These are phyloP conservation scores for Parmales sp. DNA, from an alignment of 108 stramenopile genomes.

Conservation along the genomic window DNA sequence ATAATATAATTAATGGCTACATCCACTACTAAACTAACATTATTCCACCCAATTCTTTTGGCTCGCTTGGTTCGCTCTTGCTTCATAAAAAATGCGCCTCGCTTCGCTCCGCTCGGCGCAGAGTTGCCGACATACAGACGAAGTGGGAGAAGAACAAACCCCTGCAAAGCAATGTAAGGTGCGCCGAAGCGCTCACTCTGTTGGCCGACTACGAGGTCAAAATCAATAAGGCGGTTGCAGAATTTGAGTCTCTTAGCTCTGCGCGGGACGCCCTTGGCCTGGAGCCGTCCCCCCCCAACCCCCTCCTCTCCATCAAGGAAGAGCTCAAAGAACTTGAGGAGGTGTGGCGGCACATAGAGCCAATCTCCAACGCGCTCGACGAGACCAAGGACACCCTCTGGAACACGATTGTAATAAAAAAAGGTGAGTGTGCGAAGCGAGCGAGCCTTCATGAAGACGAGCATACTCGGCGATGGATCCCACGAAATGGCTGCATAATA, in stretches of 20 bases:
- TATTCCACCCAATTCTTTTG: too few relatives aligned
- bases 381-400: slow-evolving; percentile 73
- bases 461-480: too few relatives aligned
- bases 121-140: slow-evolving; percentile 49
- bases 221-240: slow-evolving; percentile 58
- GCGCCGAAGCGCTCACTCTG: slow-evolving; percentile 64
- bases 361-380: slow-evolving; percentile 49
- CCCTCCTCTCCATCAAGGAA: slow-evolving; percentile 44
- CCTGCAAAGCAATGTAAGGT: slow-evolving; percentile 63
- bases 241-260: slow-evolving; percentile 59
- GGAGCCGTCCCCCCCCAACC: slow-evolving; percentile 45
- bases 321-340: slow-evolving; percentile 77
- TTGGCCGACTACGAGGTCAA: slow-evolving; percentile 70
- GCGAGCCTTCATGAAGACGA: too few relatives aligned
- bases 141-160: slow-evolving; percentile 80
- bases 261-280: slow-evolving; percentile 80
- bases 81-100: too few relatives aligned
- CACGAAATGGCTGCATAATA: too few relatives aligned
- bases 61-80: too few relatives aligned
- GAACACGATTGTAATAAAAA: slow-evolving; percentile 70
- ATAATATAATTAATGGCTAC: too few relatives aligned
- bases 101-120: too few relatives aligned
- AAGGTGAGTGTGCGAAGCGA: too few relatives aligned
- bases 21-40: too few relatives aligned
- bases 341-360: slow-evolving; percentile 74